phyloP scores from a whole-genome alignment of 805 yeast genomes.

The Spathaspora passalidarum region DNA sequence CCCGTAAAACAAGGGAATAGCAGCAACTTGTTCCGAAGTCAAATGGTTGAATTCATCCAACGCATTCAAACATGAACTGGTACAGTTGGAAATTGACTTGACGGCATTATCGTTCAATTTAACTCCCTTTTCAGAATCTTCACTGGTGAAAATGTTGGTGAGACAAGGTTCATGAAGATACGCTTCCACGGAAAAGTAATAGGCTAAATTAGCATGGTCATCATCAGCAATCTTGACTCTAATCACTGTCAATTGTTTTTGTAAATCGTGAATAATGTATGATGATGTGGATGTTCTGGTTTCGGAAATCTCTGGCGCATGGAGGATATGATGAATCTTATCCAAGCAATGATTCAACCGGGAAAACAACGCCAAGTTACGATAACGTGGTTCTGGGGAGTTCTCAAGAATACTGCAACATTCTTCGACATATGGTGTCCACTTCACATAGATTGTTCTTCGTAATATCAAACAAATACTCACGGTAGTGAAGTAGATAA shows the following conservation, averaged over 20 bases:
- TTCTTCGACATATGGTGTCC: slow-evolving; percentile 64
- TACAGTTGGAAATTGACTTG: slow-evolving; percentile 47
- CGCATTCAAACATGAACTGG: slow-evolving; percentile 51
- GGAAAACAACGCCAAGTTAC: slow-evolving; percentile 54
- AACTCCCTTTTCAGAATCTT: slow-evolving; percentile 9
- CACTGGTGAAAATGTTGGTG: slow-evolving; percentile 17
- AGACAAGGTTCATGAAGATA: slow-evolving; percentile 58
- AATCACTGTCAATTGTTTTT: slow-evolving; percentile 40
- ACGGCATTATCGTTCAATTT: slow-evolving; percentile 28
- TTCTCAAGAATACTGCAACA: slow-evolving; percentile 51
- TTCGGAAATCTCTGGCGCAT: slow-evolving; percentile 27
- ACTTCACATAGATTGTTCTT: slow-evolving; percentile 57
- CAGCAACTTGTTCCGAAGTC: slow-evolving; percentile 45
- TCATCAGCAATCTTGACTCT: slow-evolving; percentile 35
- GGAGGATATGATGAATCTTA: slow-evolving; percentile 51
- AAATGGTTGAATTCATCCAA: slow-evolving; percentile 47
- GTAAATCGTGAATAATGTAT: slow-evolving; percentile 48
- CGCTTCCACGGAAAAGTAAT: slow-evolving; percentile 62
- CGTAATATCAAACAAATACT: slow-evolving; percentile 64
- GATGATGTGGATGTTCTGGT: slow-evolving; percentile 25
- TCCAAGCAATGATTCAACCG: slow-evolving; percentile 61
- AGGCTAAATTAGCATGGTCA: slow-evolving; percentile 45
- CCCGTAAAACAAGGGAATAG: slow-evolving; percentile 55
- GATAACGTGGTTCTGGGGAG: slow-evolving; percentile 27
- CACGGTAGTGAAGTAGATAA: slow-evolving; percentile 60